Evolutionary conservation across 2,329 filamentous ascomycete species (phyloP), one percentile per base, ranked within the genome.

Genomic region (Clarireedia sp.): DNA sequence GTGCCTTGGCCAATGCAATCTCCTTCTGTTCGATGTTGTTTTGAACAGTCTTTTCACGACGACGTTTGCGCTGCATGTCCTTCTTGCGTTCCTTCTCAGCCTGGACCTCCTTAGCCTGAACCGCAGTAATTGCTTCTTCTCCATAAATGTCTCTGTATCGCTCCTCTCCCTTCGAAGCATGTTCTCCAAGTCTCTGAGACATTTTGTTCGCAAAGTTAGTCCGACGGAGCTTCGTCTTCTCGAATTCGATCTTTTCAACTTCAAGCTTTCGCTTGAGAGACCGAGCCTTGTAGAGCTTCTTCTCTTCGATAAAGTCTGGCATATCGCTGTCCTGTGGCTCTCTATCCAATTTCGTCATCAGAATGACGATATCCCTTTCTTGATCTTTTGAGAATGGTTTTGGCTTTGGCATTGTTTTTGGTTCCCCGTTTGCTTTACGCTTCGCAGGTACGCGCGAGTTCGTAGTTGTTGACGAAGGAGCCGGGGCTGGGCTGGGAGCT

Each of bases 1-100:
- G 81, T 9, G 91, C 89, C 62, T 86, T 86, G 60, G 86, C 84
- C 45, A 95, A 77, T 3, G 90, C 89, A 3, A 87, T 82, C 60
- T 94, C 88, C 73, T 95, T 94, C 68, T 90, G 86, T 68, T 96
- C 92, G 64, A 95, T 87, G 6, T 90, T 92, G 57, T 95, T 87
- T 3, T 90, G 90, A 78, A 96, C 90, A 4, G 92, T 95, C 75
- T 96, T 96, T 70, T 97, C 92, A 17, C 94, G 87, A 44, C 94
- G 86, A 58, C 94, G 83, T 75, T 97, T 99, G 60, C 94, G 87
- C 70, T 99, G 94, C 90, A 99, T 97, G 68, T 99, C 94, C 75
- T 99, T 99, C 77, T 99, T 99, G 62, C 94, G 89, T 73, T 99
- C 94, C 74, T 99, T 99, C 72, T 99, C 94, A 59, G 92, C 90